phyloP scores from a whole-genome alignment of 2,329 filamentous ascomycete species.

The Colletotrichum trifolii region DNA sequence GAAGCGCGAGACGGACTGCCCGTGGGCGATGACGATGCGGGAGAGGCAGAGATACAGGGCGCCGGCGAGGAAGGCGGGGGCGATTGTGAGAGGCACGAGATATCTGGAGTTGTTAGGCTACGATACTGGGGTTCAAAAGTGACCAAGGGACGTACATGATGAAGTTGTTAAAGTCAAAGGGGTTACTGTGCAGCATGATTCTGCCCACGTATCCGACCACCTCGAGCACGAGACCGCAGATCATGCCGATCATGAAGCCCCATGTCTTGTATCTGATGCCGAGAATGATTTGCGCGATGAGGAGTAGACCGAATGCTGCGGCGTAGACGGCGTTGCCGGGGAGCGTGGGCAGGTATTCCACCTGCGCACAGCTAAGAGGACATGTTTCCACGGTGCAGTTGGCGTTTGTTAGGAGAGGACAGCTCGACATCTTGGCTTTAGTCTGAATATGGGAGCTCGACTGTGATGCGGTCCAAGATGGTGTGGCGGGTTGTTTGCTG shows the following conservation, averaged over 20 bases:
- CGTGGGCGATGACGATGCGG: constrained; percentile 28
- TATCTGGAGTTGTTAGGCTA: neutral
- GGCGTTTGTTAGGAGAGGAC: constrained; percentile 1
- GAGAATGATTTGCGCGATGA: neutral
- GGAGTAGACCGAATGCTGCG: neutral
- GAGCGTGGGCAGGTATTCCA: constrained; percentile 4
- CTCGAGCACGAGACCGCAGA: constrained; percentile 49
- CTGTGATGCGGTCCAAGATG: too few species aligned
- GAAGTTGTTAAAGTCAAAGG: constrained; percentile 67
- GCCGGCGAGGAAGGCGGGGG: constrained; percentile 35
- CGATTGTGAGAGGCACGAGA: constrained; percentile 34
- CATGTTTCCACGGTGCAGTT: constrained; percentile 5
- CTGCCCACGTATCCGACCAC: constrained; percentile 72
- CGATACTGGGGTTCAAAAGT: too few species aligned
- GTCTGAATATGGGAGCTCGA: too few species aligned
- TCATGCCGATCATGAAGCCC: constrained; percentile 6
- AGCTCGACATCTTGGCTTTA: neutral
- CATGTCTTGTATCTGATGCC: neutral
- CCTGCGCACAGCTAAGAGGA: constrained; percentile 1
- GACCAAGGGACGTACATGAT: neutral
- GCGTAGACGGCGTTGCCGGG: neutral
- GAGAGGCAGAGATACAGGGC: constrained; percentile 37
- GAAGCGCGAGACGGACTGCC: constrained; percentile 12
- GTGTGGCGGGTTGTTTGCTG: too few species aligned
- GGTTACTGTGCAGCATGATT: constrained; percentile 66